Evolutionary conservation across 1,284 basidiomycete species (phyloP).

Genomic region (Cutaneotrichosporon arboriforme): DNA sequence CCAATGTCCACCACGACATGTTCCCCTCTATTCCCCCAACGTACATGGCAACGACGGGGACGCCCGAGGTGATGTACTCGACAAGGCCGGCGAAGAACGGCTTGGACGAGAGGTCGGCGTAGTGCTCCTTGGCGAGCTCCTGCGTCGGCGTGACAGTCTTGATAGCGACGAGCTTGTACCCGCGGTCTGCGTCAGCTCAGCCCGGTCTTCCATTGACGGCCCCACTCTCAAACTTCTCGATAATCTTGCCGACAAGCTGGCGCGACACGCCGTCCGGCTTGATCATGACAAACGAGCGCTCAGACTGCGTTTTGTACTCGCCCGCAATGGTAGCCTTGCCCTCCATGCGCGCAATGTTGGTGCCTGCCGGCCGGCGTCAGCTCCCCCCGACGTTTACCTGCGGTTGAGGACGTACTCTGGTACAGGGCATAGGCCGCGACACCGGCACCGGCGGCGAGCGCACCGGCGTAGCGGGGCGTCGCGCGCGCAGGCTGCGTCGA

Average conservation of each 20-base stretch:
- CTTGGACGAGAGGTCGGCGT: slow-evolving; percentile 37
- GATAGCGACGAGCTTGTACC: slow-evolving; percentile 46
- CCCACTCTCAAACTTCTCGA: slow-evolving; percentile 41
- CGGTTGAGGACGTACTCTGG: slow-evolving; percentile 26
- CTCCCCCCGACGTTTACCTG: not conserved
- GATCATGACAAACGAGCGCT: slow-evolving; percentile 51
- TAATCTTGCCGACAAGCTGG: slow-evolving; percentile 44
- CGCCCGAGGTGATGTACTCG: slow-evolving; percentile 45
- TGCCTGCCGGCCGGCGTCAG: slow-evolving; percentile 18
- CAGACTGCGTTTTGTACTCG: slow-evolving; percentile 47
- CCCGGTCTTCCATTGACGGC: not conserved
- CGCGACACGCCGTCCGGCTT: slow-evolving; percentile 45
- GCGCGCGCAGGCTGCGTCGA: slow-evolving; percentile 32
- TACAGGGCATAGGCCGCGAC: slow-evolving; percentile 35
- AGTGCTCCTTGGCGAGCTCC: slow-evolving; percentile 44
- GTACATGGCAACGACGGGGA: slow-evolving; percentile 44
- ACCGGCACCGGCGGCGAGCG: slow-evolving; percentile 26
- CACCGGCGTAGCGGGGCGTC: slow-evolving; percentile 24
- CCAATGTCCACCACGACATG: not conserved
- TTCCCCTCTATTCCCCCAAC: slow-evolving; percentile 4
- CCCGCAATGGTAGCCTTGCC: slow-evolving; percentile 49
- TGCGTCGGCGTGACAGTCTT: slow-evolving; percentile 42
- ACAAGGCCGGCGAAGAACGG: slow-evolving; percentile 44
- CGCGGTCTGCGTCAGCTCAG: slow-evolving; percentile 27
- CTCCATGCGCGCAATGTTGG: slow-evolving; percentile 35